Percentiles rank a stretch among this genome's conserved stretches.
These are phyloP conservation scores for Oenanthe sinensis DNA, from an alignment of 129 eudicot genomes.

Conservation along the genomic window DNA sequence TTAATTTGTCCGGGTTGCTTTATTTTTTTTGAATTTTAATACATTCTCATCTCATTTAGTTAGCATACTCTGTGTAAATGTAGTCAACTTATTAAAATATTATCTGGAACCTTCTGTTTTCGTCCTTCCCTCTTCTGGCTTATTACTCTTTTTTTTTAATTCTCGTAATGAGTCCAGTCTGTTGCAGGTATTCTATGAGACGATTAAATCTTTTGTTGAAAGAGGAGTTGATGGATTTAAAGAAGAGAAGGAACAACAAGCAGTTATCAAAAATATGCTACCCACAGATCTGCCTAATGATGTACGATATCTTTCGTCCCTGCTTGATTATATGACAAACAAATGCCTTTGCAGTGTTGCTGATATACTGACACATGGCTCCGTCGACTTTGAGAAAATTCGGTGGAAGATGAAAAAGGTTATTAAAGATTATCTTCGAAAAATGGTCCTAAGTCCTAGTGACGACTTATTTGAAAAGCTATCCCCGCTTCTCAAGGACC, in stretches of 20 bases:
- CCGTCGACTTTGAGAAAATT: slow-evolving; percentile 45
- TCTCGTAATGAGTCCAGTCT: slow-evolving; percentile 1
- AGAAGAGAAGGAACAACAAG: slow-evolving; percentile 7
- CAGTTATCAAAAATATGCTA: slow-evolving; percentile 15
- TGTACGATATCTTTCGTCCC: slow-evolving; percentile 19
- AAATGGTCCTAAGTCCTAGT: slow-evolving; percentile 1
- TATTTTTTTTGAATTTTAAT: too few relatives aligned
- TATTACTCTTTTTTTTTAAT: not conserved
- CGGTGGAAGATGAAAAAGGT: slow-evolving; percentile 48
- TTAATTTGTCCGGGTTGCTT: too few relatives aligned
- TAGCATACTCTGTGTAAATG: too few relatives aligned
- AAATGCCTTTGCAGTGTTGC: slow-evolving; percentile 40
- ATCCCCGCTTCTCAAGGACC: slow-evolving; percentile 33
- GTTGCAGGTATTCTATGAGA: slow-evolving; percentile 48
- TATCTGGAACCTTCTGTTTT: not conserved
- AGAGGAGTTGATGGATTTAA: slow-evolving; percentile 24
- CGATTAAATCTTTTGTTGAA: slow-evolving; percentile 34
- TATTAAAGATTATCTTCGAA: slow-evolving; percentile 27
- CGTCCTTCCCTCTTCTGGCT: not conserved
- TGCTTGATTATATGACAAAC: slow-evolving; percentile 56
- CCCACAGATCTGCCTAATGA: slow-evolving; percentile 16
- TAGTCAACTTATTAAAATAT: too few relatives aligned
- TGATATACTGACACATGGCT: slow-evolving; percentile 37
- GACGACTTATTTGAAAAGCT: slow-evolving; percentile 15
- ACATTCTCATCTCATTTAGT: too few relatives aligned